Percentiles rank a stretch among this genome's conserved stretches.
phyloP scores from a whole-genome alignment of 2,329 filamentous ascomycete genomes.

The Penicillium sp. region DNA sequence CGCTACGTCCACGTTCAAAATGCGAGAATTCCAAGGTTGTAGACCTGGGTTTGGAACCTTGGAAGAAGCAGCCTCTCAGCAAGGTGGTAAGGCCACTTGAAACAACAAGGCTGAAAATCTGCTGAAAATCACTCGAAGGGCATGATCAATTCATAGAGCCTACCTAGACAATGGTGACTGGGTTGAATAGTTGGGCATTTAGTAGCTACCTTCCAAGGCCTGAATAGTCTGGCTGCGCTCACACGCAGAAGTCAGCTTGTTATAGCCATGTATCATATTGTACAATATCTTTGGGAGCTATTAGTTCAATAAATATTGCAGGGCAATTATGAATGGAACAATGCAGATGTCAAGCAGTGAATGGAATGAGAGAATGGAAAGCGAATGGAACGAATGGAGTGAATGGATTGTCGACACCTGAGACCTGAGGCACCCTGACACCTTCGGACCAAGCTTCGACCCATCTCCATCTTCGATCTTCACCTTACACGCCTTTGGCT shows the following conservation, averaged over 20 bases:
- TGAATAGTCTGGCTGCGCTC: too few relatives aligned
- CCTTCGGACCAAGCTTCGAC: slow-evolving; percentile 21
- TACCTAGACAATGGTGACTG: background rate
- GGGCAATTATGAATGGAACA: background rate
- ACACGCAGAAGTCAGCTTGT: too few relatives aligned
- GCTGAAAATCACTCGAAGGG: background rate
- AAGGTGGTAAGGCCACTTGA: slow-evolving; percentile 44
- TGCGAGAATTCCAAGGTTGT: slow-evolving; percentile 36
- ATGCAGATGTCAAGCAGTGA: background rate
- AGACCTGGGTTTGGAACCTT: slow-evolving; percentile 35
- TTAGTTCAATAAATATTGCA: too few relatives aligned
- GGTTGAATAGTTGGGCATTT: too few relatives aligned
- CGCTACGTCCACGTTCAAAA: slow-evolving; percentile 45
- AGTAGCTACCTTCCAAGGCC: too few relatives aligned
- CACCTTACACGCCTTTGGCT: slow-evolving; percentile 13
- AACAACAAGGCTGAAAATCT: slow-evolving; percentile 30
- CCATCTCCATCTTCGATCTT: slow-evolving; percentile 16
- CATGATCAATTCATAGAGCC: background rate
- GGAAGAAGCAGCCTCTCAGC: slow-evolving; percentile 40
- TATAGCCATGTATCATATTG: slow-evolving; percentile 11
- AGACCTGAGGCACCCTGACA: slow-evolving; percentile 20
- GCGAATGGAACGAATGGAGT: too few relatives aligned
- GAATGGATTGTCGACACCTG: background rate
- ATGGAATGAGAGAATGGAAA: too few relatives aligned
- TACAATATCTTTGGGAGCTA: too few relatives aligned